Base-by-base conservation (phyloP, 148 eudicot species). In the Diospyros lotus region DNA sequence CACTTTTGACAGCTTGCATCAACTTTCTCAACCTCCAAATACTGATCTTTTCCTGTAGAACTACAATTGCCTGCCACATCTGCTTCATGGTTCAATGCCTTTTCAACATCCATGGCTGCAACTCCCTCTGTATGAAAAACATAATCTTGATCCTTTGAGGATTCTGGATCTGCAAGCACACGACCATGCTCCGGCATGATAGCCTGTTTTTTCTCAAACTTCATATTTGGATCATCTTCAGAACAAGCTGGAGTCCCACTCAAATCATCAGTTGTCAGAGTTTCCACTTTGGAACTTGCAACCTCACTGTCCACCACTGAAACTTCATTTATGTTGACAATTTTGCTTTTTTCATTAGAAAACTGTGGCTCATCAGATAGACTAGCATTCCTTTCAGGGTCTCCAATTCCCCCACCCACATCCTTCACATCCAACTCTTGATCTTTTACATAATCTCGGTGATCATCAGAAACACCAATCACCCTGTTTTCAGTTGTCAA, bases 31-130 rank as follows among this genome's bases (percentile, higher is more conserved):
- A 58, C 61, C 68, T 44, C 40, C 6, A 55, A 38, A 4, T 42
- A 4, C n/a, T 66, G 76, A 74, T 40, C 70, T 77, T 58, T 46
- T 1, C 45, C 64, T 5, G 63, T 40, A 39, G n/a, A 64, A 64
- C 63, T 40, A 6, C 39, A 46, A 53, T 69, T 70, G 60, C 12
- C 68, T 7, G 70, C 9, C 42, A 39, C 63, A 54, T 75, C 64
- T n/a, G 67, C 79, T 59, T 84, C 74, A 66, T 52, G 42, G 75
- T 58, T 80, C 64, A 69, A 12, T 38, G 53, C 79, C 70, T 28
- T 80, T 52, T 78, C 82, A 60, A 73, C 54, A 6, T 69, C 62
- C 69, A 56, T 64, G 53, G 11, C 66, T 6, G 68, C 45, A 62
- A 18, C 64, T 69, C 77, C 81, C 66, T n/a, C 60, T 58, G 43